A percentile compares a stretch with the other conserved stretches of the same genome.
Evolutionary conservation across 768 basidiomycete genomes (phyloP).

Genomic region (Podaxis sp.): DNA sequence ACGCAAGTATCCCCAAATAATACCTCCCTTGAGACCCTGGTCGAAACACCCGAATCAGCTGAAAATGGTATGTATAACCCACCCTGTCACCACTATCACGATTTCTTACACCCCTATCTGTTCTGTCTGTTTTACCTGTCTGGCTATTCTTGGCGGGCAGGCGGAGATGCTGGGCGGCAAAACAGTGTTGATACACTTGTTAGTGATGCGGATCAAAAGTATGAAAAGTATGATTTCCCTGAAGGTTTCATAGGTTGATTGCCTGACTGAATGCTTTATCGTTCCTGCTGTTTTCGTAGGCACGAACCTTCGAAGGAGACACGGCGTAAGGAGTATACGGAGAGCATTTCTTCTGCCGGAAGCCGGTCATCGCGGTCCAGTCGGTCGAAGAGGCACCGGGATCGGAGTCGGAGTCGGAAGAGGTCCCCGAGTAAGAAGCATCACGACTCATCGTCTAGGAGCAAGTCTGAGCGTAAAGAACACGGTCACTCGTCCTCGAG

Average conservation of each 20-base stretch:
- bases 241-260: neutral
- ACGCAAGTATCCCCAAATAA: neutral
- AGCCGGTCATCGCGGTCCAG: constrained; percentile 26
- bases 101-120: neutral
- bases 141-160: neutral
- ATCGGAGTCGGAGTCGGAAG: constrained; percentile 2
- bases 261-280: constrained; percentile 1
- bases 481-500: constrained; percentile 11
- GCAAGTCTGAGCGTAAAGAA: constrained; percentile 10
- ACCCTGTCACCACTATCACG: neutral
- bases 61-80: constrained; percentile 12
- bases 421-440: constrained; percentile 4
- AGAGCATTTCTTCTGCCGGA: constrained; percentile 22
- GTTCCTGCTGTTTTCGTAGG: constrained; percentile 11
- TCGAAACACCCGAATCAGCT: constrained; percentile 10
- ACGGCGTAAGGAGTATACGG: constrained; percentile 15
- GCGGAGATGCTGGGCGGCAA: constrained; percentile 5
- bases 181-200: constrained; percentile 9
- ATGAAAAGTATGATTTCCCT: neutral
- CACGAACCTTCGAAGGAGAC: constrained; percentile 13
- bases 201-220: constrained; percentile 11
- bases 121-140: neutral
- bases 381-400: constrained; percentile 17
- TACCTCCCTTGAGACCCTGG: constrained; percentile 2
- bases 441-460: constrained; percentile 7